These are phyloP conservation scores for Erythrophleum fordii DNA, from an alignment of 306 rosid species.

Conservation along the genomic window DNA sequence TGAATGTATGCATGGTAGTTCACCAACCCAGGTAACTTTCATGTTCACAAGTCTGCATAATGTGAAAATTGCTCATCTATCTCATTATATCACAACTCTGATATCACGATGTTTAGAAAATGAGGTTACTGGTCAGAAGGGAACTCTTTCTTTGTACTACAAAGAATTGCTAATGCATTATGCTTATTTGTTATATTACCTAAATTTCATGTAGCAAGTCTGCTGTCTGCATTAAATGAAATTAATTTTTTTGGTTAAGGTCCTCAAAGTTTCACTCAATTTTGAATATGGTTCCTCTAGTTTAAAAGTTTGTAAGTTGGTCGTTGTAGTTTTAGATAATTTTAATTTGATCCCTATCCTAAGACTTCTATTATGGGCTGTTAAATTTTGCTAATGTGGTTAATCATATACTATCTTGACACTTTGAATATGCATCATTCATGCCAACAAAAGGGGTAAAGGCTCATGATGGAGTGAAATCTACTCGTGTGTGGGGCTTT, in stretches of 20 bases:
- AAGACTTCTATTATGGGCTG: neutral
- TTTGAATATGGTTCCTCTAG: neutral
- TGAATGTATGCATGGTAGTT: slow-evolving; percentile 93
- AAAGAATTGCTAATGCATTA: neutral
- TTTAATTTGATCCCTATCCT: neutral
- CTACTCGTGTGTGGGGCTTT: neutral
- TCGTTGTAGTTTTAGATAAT: neutral
- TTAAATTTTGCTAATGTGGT: neutral
- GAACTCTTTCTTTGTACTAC: neutral
- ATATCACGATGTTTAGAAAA: neutral
- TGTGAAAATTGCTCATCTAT: neutral
- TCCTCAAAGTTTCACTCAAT: neutral
- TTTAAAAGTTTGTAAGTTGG: neutral
- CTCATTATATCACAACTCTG: neutral
- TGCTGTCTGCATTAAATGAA: neutral
- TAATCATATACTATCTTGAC: neutral
- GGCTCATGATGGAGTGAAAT: neutral
- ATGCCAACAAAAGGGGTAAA: neutral
- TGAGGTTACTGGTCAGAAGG: neutral
- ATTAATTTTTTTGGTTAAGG: neutral
- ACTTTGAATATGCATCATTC: neutral
- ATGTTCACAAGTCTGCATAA: slow-evolving; percentile 25
- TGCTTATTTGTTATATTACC: neutral
- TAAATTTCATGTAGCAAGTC: neutral
- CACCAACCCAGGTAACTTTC: slow-evolving; percentile 94